A percentile compares a stretch with the other conserved stretches of the same genome.
phyloP scores from a whole-genome alignment of 805 yeast genomes.

The Tanozyma kutaoensis region DNA sequence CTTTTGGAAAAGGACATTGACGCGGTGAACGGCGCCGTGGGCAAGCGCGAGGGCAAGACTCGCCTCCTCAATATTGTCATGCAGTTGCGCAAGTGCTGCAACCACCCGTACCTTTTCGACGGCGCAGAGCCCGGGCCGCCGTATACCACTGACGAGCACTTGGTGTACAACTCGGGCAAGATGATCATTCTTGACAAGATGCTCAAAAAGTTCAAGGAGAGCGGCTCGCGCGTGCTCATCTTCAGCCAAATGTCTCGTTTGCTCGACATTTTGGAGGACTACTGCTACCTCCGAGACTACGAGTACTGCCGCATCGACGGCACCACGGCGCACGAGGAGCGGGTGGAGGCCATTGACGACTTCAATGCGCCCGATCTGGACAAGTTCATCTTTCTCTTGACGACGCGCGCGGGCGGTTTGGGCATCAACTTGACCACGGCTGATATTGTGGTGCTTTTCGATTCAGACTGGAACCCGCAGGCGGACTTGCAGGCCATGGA shows the following conservation, averaged over 20 bases:
- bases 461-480: conserved; percentile 84
- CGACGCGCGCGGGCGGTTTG: conserved; percentile 85
- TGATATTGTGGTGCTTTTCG: conserved; percentile 61
- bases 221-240: conserved; percentile 68
- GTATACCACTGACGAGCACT: conserved; percentile 72
- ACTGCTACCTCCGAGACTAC: conserved; percentile 55
- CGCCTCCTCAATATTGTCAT: conserved; percentile 66
- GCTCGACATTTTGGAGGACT: conserved; percentile 71
- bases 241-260: conserved; percentile 79
- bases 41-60: conserved; percentile 64
- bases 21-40: conserved; percentile 75
- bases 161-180: conserved; percentile 61
- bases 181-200: conserved; percentile 59
- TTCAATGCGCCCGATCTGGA: conserved; percentile 63
- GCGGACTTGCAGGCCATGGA: conserved; percentile 87
- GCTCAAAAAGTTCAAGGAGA: conserved; percentile 44
- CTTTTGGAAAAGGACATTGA: conserved; percentile 69
- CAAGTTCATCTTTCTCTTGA: conserved; percentile 61
- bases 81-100: conserved; percentile 79
- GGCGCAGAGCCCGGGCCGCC: conserved; percentile 92
- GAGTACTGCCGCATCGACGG: conserved; percentile 76
- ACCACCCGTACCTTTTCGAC: conserved; percentile 74
- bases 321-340: conserved; percentile 65
- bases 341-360: conserved; percentile 66
- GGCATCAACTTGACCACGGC: conserved; percentile 79